Evolutionary conservation across 768 basidiomycete genomes (phyloP).

Genomic region (Pleurotus tuoliensis): DNA sequence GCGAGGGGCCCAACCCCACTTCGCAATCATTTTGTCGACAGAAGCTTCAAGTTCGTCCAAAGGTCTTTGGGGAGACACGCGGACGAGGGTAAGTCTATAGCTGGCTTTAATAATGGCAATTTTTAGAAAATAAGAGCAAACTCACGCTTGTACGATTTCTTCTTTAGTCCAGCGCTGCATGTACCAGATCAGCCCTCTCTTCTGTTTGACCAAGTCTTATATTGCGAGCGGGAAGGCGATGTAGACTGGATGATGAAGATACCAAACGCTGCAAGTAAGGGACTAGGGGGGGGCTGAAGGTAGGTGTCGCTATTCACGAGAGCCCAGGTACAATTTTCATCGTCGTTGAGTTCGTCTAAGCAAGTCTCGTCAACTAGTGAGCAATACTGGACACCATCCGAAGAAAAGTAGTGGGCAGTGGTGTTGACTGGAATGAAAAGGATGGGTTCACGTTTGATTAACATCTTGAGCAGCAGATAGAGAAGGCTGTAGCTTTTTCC

Average conservation of each 20-base stretch:
- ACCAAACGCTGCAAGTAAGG: neutral
- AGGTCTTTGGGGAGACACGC: neutral
- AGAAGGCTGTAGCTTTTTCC: neutral
- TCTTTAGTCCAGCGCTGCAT: neutral
- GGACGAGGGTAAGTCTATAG: neutral
- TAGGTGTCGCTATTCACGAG: neutral
- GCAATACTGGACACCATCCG: neutral
- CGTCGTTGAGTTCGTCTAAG: neutral
- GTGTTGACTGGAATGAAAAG: neutral
- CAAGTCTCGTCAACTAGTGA: too few species aligned
- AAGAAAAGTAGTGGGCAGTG: neutral
- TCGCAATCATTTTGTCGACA: neutral
- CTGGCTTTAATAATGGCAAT: neutral
- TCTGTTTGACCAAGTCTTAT: neutral
- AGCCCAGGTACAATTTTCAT: neutral
- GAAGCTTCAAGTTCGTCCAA: neutral
- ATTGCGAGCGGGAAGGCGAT: neutral
- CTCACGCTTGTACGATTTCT: neutral
- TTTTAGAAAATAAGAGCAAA: neutral
- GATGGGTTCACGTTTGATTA: neutral
- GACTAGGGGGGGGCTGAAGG: neutral
- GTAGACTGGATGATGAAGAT: constrained; percentile 1
- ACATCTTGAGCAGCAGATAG: neutral
- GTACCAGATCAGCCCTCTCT: neutral
- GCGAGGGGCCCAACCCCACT: neutral